Evolutionary conservation across 2,329 filamentous ascomycete genomes (phyloP), one percentile per base, ranked within the genome.

Genomic region (Diaporthe helianthi): DNA sequence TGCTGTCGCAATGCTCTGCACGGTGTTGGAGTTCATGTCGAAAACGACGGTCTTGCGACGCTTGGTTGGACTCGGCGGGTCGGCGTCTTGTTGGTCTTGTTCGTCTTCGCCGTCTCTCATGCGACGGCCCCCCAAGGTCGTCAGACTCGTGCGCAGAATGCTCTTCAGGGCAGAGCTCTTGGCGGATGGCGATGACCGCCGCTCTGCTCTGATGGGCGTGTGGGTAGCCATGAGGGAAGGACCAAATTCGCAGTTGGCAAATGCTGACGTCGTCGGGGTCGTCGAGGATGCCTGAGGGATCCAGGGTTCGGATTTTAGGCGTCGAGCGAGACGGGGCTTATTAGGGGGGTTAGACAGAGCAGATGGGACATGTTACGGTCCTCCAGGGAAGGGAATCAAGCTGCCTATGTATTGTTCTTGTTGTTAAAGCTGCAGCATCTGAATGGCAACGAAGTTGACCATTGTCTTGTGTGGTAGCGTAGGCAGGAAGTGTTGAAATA

Each of bases 41-140:
- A 89, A 89, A 55, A 86, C 80, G 60, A 89, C 87, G 26, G 77
- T 78, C 74, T 84, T 87, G 71, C 84, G 84, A 46, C 86, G 83
- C 76, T 89, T 89, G 41, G 77, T 80, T 4, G 83, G 84, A 72
- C 80, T 85, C 63, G 82, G 80, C 17, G 78, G 76, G 15, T 76
- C 72, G 29, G 81, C 79, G 38, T 79, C 75, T 46, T 79, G 75
- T 69, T 83, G 80, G 67, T 81, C 81, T 49, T 79, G 75, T 69
- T 83, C 80, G 67, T 81, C 81, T 49, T 80, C 76, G 41, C 78
- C 65, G 58, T 78, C 65, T 64, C 69, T 67, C 36, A 55, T 41
- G 46, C 70, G 68, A 15, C 65, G 71, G 22, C 46, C 55, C 49
- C 46, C 55, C 49, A 71, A 38, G 44, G 47, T 67, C 17, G 61